A percentile compares a stretch with the other conserved stretches of the same genome.
Evolutionary conservation across 306 rosid species (phyloP).

Genomic region (Sindora glabra): DNA sequence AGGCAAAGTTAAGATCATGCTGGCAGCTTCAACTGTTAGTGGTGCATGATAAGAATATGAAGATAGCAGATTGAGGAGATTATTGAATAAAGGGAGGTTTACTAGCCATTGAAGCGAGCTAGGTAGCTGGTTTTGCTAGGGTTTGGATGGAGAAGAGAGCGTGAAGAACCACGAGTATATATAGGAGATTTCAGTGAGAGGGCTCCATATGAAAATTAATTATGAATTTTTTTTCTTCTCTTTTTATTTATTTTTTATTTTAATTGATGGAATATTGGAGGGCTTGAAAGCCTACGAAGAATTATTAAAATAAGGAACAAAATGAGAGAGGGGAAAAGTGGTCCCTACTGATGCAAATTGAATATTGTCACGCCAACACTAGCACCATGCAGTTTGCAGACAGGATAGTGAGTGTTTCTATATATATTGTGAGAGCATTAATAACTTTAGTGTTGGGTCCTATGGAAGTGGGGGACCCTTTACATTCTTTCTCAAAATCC

Average conservation of each 20-base stretch:
- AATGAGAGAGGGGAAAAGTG: conserved; percentile 37
- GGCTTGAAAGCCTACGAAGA: conserved; percentile 9
- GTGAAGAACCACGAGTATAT: conserved; percentile 40
- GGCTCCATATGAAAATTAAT: no score
- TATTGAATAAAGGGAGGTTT: background rate
- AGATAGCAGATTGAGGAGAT: background rate
- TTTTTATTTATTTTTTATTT: conserved; percentile 29
- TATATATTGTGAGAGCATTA: conserved; percentile 46
- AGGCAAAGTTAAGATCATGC: conserved; percentile 97
- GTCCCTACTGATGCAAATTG: conserved; percentile 79
- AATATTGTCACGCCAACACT: conserved; percentile 88
- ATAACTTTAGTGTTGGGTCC: conserved; percentile 47
- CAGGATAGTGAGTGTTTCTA: conserved; percentile 48
- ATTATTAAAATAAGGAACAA: conserved; percentile 15
- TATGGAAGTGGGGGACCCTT: conserved; percentile 52
- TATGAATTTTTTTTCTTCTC: no score
- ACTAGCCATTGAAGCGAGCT: background rate
- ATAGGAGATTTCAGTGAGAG: conserved; percentile 17
- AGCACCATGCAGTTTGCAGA: conserved; percentile 79
- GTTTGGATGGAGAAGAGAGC: conserved; percentile 49
- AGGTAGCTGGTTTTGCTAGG: conserved; percentile 48
- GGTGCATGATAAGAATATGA: conserved; percentile 34
- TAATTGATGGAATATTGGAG: conserved; percentile 31
- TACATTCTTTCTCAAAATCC: conserved; percentile 3
- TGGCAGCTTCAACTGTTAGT: conserved; percentile 98